Percentiles rank a stretch among this genome's conserved stretches.
These are phyloP conservation scores for Asterochloris sp. DNA, from an alignment of 139 green algal genomes.

Conservation along the genomic window DNA sequence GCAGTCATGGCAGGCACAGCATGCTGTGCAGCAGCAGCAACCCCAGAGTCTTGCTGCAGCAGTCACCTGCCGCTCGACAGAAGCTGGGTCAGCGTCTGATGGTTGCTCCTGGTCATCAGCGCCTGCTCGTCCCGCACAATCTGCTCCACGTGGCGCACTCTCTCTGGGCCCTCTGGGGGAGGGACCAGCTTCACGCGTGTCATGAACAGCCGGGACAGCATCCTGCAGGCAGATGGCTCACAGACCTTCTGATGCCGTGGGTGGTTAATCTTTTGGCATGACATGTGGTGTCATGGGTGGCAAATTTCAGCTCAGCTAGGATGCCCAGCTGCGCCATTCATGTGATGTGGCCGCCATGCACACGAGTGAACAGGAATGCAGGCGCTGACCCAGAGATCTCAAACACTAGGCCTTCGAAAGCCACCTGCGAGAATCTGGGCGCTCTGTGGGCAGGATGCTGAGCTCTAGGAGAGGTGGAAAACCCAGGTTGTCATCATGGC, in stretches of 20 bases:
- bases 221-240: conserved; percentile 21
- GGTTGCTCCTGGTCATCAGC: conserved; percentile 2
- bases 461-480: not conserved
- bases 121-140: conserved; percentile 13
- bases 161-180: conserved; percentile 23
- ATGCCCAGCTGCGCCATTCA: no score
- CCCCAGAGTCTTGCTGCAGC: not conserved
- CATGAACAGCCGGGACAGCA: conserved; percentile 36
- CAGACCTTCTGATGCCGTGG: no score
- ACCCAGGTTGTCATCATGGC: conserved; percentile 11
- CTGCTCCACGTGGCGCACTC: conserved; percentile 23
- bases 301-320: no score
- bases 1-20: no score
- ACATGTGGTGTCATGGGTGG: no score
- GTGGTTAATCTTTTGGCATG: no score
- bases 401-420: no score
- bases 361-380: no score
- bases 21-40: no score
- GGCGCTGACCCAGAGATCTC: no score
- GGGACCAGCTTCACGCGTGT: conserved; percentile 33
- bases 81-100: not conserved
- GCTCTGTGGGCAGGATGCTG: conserved; percentile 13
- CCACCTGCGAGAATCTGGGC: conserved; percentile 14
- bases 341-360: no score
- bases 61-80: no score